Evolutionary conservation across 1,284 basidiomycete genomes (phyloP).

Genomic region (Ceratobasidium papillatum): DNA sequence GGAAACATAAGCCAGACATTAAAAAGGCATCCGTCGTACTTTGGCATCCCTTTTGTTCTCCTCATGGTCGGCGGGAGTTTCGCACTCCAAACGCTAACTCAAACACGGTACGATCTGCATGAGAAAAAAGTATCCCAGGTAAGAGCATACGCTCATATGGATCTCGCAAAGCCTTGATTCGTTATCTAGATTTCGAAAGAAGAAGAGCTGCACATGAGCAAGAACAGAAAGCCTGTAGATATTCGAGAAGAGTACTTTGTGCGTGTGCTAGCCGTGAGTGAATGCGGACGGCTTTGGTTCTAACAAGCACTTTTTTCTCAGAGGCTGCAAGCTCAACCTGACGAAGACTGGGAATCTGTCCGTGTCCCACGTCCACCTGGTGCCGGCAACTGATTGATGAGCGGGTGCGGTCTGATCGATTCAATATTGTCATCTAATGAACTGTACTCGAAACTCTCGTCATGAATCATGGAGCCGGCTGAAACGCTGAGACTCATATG

Average conservation of each 20-base stretch:
- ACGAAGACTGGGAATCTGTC: conserved; percentile 88
- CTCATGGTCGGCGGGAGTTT: conserved; percentile 91
- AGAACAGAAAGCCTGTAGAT: conserved; percentile 86
- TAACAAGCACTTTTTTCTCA: conserved; percentile 32
- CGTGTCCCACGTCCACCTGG: conserved; percentile 84
- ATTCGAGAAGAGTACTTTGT: conserved; percentile 96
- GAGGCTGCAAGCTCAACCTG: conserved; percentile 50
- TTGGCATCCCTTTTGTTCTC: conserved; percentile 88
- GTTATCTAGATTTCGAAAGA: conserved; percentile 73
- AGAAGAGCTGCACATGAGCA: conserved; percentile 82
- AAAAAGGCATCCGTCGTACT: conserved; percentile 67
- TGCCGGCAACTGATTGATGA: neutral
- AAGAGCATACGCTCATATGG: conserved; percentile 46
- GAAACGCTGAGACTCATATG: neutral
- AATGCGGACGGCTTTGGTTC: neutral
- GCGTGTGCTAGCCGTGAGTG: conserved; percentile 54
- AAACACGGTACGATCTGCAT: conserved; percentile 90
- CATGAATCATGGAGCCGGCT: neutral
- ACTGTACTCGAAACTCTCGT: neutral
- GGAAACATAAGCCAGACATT: conserved; percentile 17
- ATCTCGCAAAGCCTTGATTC: conserved; percentile 1
- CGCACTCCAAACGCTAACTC: conserved; percentile 83
- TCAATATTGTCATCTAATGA: neutral
- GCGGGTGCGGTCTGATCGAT: neutral
- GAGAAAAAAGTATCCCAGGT: conserved; percentile 80